A percentile compares a stretch with the other conserved stretches of the same genome.
phyloP scores from a whole-genome alignment of 2,329 filamentous ascomycete genomes.

The Aspergillus ochraceus region DNA sequence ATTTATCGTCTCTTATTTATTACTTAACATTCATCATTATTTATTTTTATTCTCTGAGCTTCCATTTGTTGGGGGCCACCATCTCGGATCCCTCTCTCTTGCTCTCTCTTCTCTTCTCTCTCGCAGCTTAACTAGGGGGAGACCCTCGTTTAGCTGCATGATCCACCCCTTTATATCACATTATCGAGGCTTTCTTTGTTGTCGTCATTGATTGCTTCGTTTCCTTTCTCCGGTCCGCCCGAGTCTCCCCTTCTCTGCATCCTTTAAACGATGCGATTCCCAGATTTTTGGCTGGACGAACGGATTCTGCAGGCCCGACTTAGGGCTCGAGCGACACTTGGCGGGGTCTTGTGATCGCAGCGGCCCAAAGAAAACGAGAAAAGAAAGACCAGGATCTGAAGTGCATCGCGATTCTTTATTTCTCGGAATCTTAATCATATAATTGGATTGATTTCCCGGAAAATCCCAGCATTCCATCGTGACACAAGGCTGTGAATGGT shows the following conservation, averaged over 20 bases:
- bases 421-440: not conserved
- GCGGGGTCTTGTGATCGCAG: constrained; percentile 7
- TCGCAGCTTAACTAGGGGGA: not conserved
- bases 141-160: constrained; percentile 12
- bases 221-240: not conserved
- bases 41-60: no score
- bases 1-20: no score
- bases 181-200: constrained; percentile 9
- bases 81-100: not conserved
- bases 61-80: not conserved
- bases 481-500: not conserved
- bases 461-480: not conserved
- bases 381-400: not conserved
- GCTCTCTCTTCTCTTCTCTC: no score
- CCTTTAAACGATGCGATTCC: constrained; percentile 1
- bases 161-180: constrained; percentile 15
- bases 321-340: constrained; percentile 13
- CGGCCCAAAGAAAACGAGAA: not conserved
- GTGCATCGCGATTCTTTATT: not conserved
- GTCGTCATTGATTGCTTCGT: constrained; percentile 2
- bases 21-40: not conserved
- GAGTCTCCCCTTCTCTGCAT: constrained; percentile 2
- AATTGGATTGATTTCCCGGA: not conserved
- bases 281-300: not conserved
- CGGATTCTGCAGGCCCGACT: constrained; percentile 6